phyloP scores from a whole-genome alignment of 2,329 filamentous ascomycete species.

The Zarea fungicola region DNA sequence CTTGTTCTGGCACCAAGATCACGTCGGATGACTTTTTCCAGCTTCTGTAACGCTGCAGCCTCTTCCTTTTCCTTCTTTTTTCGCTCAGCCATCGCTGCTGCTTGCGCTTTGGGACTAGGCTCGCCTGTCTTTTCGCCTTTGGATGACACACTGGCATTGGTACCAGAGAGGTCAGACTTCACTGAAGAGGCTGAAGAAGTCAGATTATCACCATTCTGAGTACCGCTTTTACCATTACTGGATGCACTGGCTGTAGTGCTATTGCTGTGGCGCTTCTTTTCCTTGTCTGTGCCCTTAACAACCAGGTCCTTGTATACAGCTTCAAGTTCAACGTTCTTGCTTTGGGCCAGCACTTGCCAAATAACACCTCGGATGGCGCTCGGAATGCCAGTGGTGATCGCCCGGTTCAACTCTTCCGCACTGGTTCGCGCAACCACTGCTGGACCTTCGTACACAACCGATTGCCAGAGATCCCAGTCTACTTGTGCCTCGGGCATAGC shows the following conservation, averaged over 20 bases:
- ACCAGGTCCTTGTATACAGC: slow-evolving; percentile 78
- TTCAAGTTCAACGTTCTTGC: slow-evolving; percentile 89
- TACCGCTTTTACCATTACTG: slow-evolving; percentile 51
- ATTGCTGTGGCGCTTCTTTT: slow-evolving; percentile 57
- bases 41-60: slow-evolving; percentile 63
- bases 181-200: slow-evolving; percentile 80
- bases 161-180: slow-evolving; percentile 68
- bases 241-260: slow-evolving; percentile 45
- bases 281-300: slow-evolving; percentile 74
- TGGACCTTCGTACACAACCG: slow-evolving; percentile 90
- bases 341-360: slow-evolving; percentile 95
- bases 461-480: slow-evolving; percentile 99
- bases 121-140: slow-evolving; percentile 59
- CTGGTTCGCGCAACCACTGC: slow-evolving; percentile 83
- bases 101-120: slow-evolving; percentile 59
- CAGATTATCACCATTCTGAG: slow-evolving; percentile 58
- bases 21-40: slow-evolving; percentile 87
- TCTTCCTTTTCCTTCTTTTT: slow-evolving; percentile 79
- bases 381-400: slow-evolving; percentile 90
- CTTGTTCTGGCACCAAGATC: slow-evolving; percentile 90
- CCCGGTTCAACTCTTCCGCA: slow-evolving; percentile 80
- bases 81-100: slow-evolving; percentile 58
- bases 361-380: slow-evolving; percentile 95
- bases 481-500: slow-evolving; percentile 68
- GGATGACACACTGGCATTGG: slow-evolving; percentile 51